Percentiles rank a stretch among this genome's conserved stretches.
These are phyloP conservation scores for Fusarium virguliforme DNA, from an alignment of 2,329 filamentous ascomycete genomes.

Conservation along the genomic window DNA sequence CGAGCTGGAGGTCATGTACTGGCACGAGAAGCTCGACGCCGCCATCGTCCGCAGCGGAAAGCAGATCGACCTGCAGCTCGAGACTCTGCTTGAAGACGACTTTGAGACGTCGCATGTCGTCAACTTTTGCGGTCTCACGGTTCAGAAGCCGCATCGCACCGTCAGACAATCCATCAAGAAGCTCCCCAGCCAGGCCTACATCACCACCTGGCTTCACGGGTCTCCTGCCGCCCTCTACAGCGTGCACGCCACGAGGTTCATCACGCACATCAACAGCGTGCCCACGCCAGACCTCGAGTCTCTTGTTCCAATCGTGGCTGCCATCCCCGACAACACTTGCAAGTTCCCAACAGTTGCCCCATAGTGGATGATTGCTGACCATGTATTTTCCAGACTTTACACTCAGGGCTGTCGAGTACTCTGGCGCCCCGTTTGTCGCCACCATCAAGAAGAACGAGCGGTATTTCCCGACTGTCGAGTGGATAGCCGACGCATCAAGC, in stretches of 20 bases:
- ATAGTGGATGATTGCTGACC: slow-evolving; percentile 23
- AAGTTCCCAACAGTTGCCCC: slow-evolving; percentile 54
- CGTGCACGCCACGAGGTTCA: slow-evolving; percentile 95
- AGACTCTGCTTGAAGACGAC: slow-evolving; percentile 89
- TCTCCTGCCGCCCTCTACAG: slow-evolving; percentile 91
- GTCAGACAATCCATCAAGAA: slow-evolving; percentile 98
- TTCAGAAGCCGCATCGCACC: slow-evolving; percentile 94
- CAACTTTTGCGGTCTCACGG: slow-evolving; percentile 92
- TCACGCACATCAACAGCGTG: slow-evolving; percentile 93
- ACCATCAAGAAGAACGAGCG: slow-evolving; percentile 99
- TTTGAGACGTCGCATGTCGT: slow-evolving; percentile 93
- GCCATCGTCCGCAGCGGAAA: slow-evolving; percentile 90
- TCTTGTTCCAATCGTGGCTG: slow-evolving; percentile 86
- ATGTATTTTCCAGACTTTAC: slow-evolving; percentile 79
- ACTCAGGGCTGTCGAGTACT: slow-evolving; percentile 97
- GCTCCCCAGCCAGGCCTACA: slow-evolving; percentile 97
- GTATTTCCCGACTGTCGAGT: slow-evolving; percentile 83
- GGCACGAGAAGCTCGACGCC: slow-evolving; percentile 84
- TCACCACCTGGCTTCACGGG: slow-evolving; percentile 86
- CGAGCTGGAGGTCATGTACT: slow-evolving; percentile 97
- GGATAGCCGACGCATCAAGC: slow-evolving; percentile 74
- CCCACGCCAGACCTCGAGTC: slow-evolving; percentile 85
- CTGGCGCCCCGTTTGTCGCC: slow-evolving; percentile 97
- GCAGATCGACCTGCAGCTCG: slow-evolving; percentile 82
- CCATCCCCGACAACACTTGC: slow-evolving; percentile 96